Conservation (phyloP, 495 filamentous ascomycete genomes). For the Pseudotulostoma volvatum region DNA sequence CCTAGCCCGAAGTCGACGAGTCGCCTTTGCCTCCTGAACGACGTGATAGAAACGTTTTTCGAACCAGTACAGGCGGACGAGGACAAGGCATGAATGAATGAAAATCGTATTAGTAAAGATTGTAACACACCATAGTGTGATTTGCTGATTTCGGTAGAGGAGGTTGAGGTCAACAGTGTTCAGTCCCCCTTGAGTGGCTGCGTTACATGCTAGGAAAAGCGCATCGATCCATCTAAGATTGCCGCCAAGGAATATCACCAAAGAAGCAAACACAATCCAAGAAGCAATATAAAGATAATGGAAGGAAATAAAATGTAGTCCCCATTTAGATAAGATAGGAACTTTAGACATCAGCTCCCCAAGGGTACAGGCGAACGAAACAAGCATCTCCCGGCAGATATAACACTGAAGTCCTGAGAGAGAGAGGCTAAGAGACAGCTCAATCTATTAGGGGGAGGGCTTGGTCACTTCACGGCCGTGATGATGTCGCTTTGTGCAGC, state of each 20-base stretch:
- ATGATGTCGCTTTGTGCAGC: no score
- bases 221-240: conserved; percentile 70
- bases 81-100: conserved; percentile 20
- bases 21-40: conserved; percentile 3
- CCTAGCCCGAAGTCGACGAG: not conserved
- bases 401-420: no score
- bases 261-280: conserved; percentile 50
- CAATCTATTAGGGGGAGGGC: no score
- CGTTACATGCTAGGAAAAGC: conserved; percentile 65
- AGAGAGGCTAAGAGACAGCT: no score
- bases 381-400: not conserved
- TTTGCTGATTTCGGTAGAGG: conserved; percentile 25
- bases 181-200: conserved; percentile 78
- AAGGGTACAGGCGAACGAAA: not conserved
- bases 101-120: conserved; percentile 20
- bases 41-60: conserved; percentile 15
- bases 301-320: conserved; percentile 67
- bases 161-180: conserved; percentile 43
- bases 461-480: no score
- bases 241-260: conserved; percentile 50
- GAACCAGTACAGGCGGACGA: conserved; percentile 21
- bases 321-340: not conserved
- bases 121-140: conserved; percentile 21
- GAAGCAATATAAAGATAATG: conserved; percentile 76
- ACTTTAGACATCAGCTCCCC: not conserved